phyloP scores from a whole-genome alignment of 2,329 filamentous ascomycete genomes.

The Talaromyces amestolkiae region DNA sequence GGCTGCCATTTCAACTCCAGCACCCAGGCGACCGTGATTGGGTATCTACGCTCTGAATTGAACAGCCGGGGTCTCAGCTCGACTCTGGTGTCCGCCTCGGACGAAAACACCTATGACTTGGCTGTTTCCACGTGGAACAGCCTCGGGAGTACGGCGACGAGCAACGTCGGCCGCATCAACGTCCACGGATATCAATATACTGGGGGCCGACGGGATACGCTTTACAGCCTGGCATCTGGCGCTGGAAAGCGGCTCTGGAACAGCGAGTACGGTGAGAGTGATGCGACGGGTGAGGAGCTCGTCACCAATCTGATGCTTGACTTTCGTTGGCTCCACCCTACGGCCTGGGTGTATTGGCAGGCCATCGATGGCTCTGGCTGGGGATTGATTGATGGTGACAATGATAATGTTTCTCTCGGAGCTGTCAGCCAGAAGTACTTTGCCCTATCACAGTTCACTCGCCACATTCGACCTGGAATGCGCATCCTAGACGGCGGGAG shows the following conservation, averaged over 20 bases:
- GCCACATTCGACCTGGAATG: slow-evolving; percentile 7
- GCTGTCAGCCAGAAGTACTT: slow-evolving; percentile 5
- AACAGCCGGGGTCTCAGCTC: slow-evolving; percentile 1
- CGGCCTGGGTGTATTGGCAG: slow-evolving; percentile 7
- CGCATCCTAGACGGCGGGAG: slow-evolving; percentile 1
- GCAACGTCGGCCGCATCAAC: slow-evolving; percentile 2
- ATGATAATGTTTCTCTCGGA: slow-evolving; percentile 1
- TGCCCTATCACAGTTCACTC: neutral
- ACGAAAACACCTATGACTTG: slow-evolving; percentile 10
- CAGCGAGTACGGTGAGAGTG: slow-evolving; percentile 6
- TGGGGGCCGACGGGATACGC: neutral
- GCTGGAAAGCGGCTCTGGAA: slow-evolving; percentile 8
- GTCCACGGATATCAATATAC: slow-evolving; percentile 5
- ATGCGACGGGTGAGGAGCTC: neutral
- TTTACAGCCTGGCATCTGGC: slow-evolving; percentile 4
- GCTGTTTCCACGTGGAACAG: slow-evolving; percentile 2
- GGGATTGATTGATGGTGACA: neutral
- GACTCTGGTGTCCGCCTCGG: neutral
- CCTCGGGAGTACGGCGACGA: neutral
- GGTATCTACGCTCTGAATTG: slow-evolving; percentile 2
- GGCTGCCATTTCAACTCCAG: slow-evolving; percentile 1
- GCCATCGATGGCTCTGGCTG: slow-evolving; percentile 4
- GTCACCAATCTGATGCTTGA: slow-evolving; percentile 3
- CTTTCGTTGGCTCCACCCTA: slow-evolving; percentile 4
- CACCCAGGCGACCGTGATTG: slow-evolving; percentile 6